phyloP scores from a whole-genome alignment of 1,139 yeast genomes.

The Yamadazyma aaseri region DNA sequence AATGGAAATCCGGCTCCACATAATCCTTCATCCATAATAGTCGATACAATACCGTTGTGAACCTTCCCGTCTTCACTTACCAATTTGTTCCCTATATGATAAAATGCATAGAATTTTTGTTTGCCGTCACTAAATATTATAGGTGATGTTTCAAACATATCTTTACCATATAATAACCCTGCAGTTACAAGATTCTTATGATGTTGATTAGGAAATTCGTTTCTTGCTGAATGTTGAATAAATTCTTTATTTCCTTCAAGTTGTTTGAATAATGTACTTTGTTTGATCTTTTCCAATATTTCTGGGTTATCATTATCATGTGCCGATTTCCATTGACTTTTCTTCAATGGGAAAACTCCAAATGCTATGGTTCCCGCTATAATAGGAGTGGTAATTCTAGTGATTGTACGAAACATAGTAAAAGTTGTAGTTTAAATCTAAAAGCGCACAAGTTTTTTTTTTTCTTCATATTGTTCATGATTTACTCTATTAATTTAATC shows the following conservation, averaged over 20 bases:
- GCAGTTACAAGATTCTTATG: conserved; percentile 61
- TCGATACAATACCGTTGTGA: conserved; percentile 85
- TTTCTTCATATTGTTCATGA: too few species aligned
- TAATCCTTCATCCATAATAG: conserved; percentile 81
- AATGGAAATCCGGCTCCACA: conserved; percentile 84
- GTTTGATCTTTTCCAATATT: conserved; percentile 30
- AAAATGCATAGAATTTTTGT: conserved; percentile 57
- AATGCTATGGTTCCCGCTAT: conserved; percentile 49
- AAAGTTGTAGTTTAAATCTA: too few species aligned
- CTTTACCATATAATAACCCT: conserved; percentile 63
- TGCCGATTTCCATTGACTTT: conserved; percentile 28
- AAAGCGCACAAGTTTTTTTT: too few species aligned
- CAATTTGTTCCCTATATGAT: conserved; percentile 67
- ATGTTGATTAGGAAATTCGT: conserved; percentile 60
- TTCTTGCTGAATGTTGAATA: conserved; percentile 31
- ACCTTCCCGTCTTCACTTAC: conserved; percentile 71
- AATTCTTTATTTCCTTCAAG: conserved; percentile 27
- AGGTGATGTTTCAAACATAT: conserved; percentile 67
- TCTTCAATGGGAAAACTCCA: conserved; percentile 41
- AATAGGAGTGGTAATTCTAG: conserved; percentile 31
- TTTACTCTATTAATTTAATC: too few species aligned
- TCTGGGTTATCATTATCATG: conserved; percentile 29
- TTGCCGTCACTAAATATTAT: conserved; percentile 49
- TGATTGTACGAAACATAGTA: conserved; percentile 28
- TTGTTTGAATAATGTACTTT: conserved; percentile 29